Conservation (phyloP, 73 alveolate genomes). For the Paramecium tetraurelia region DNA sequence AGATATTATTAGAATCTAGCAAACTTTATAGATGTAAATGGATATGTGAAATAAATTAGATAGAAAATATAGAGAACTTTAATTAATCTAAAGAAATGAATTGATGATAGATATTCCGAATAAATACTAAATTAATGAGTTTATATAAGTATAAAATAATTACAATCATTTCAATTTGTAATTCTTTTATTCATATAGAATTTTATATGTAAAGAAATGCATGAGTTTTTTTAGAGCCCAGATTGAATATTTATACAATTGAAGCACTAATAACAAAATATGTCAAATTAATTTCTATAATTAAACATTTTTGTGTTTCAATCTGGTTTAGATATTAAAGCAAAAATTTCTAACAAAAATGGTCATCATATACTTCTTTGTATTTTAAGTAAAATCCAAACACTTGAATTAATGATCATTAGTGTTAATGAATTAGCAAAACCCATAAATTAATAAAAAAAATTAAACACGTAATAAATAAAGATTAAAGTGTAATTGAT, state of each 20-base stretch:
- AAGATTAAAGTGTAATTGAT: background rate
- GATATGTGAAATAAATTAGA: background rate
- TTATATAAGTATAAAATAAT: background rate
- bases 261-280: no score
- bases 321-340: no score
- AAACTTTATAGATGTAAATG: background rate
- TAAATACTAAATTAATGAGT: background rate
- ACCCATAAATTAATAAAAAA: background rate
- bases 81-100: background rate
- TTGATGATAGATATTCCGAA: background rate
- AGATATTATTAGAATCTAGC: background rate
- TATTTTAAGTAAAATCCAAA: no score
- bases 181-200: background rate
- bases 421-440: background rate
- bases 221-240: no score
- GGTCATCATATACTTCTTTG: no score
- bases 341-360: no score
- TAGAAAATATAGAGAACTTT: background rate
- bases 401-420: no score
- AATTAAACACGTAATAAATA: background rate
- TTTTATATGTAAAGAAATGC: no score
- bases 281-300: no score
- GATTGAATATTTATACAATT: background rate
- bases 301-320: no score
- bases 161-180: background rate